Percentiles rank a stretch among this genome's conserved stretches.
These are phyloP conservation scores for Cucumis melo DNA, from an alignment of 306 rosid species.

Conservation along the genomic window DNA sequence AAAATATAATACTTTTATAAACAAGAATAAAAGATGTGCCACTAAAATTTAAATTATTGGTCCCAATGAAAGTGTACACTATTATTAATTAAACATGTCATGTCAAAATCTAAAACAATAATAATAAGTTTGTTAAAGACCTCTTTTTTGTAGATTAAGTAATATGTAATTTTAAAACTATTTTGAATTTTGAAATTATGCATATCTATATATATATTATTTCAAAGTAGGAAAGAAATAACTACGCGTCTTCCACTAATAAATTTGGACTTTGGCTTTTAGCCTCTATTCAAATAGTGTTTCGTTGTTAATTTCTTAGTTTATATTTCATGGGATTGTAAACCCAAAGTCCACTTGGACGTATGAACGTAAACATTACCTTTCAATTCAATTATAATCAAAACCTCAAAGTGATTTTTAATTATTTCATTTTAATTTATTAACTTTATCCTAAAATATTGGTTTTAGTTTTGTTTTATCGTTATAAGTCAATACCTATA, in stretches of 20 bases:
- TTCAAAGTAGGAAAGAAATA: too few relatives aligned
- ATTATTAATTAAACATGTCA: too few relatives aligned
- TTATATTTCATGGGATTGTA: neutral
- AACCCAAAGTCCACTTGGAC: neutral
- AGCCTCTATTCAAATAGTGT: neutral
- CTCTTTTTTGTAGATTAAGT: too few relatives aligned
- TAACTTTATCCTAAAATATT: neutral
- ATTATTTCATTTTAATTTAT: neutral
- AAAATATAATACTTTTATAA: too few relatives aligned
- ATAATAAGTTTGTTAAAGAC: too few relatives aligned
- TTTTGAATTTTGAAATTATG: too few relatives aligned
- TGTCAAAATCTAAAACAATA: too few relatives aligned
- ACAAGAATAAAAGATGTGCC: too few relatives aligned
- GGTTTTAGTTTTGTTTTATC: neutral
- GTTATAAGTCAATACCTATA: neutral
- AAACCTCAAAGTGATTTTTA: neutral
- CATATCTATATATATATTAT: too few relatives aligned
- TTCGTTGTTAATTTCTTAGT: neutral
- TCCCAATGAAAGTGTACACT: too few relatives aligned
- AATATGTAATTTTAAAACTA: too few relatives aligned
- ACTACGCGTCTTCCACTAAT: neutral
- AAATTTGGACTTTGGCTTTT: neutral
- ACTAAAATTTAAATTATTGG: too few relatives aligned
- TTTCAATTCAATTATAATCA: neutral
- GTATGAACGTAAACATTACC: neutral